Base-by-base conservation (phyloP, 441 rosid species). In the Raphanus hybrid region DNA sequence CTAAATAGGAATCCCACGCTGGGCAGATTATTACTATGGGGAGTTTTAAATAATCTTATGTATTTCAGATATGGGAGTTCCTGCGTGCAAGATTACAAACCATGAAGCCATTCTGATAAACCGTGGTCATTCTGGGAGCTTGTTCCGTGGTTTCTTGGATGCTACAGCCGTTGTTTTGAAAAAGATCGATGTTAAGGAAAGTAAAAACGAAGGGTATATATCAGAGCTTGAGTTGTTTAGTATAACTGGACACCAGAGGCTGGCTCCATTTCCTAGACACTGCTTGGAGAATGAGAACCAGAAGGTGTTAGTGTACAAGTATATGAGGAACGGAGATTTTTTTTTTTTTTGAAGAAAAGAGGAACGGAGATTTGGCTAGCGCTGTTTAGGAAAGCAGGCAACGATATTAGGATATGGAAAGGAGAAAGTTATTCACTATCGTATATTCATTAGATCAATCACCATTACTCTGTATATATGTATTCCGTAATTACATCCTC, bases 71-170 rank as follows among this genome's bases (percentile, higher is more conserved):
- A 27, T 27, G 32, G 32, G 32, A 27, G 32, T 27, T 27, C 32
- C 32, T 27, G 32, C 32, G 3, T 27, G 32, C 32, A 3, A 27
- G 32, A 27, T 27, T 27, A 27, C 32, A 20, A 20, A 20, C 32
- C 34, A 71, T 67, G 92, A 88, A 43, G 82, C 81, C 9, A 96
- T 86, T 80, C 87, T 96, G 71, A 91, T 94, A 41, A 94, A 92
- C 79, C 85, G 84, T 50, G 98, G 99, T 57, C 98, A 91, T 75
- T 92, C 99, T 0, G 99, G 99, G 39, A 92, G 82, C 75, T 87
- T 96, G 20, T 96, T 84, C 83, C 85, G 69, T 26, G 98, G 98
- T 64, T 59, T 76, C 41, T 78, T 91, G 73, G 97, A 84, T 37
- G 86, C 82, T 71, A 52, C 70, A 43, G 83, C 82, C 54, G 80